phyloP scores from a whole-genome alignment of 1,284 basidiomycete genomes.

The Cutaneotrichosporon arboriforme region DNA sequence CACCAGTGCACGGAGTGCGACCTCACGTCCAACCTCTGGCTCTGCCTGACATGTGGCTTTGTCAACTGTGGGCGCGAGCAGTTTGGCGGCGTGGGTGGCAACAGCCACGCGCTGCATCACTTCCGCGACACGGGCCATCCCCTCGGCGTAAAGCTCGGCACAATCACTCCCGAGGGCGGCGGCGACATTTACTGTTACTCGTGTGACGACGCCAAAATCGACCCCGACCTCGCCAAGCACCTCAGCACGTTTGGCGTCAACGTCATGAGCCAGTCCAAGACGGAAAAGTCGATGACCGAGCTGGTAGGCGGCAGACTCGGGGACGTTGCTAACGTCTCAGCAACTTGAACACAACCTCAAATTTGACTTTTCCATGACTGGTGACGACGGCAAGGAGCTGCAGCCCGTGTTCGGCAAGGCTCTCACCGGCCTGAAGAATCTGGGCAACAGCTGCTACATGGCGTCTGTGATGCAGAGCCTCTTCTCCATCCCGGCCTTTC shows the following conservation, averaged over 20 bases:
- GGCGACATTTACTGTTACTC: constrained; percentile 88
- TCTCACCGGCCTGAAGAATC: constrained; percentile 81
- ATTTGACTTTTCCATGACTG: constrained; percentile 90
- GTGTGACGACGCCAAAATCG: constrained; percentile 81
- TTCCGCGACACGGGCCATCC: constrained; percentile 71
- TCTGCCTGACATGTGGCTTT: constrained; percentile 91
- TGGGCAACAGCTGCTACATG: constrained; percentile 98
- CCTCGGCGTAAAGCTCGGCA: constrained; percentile 89
- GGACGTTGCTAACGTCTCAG: constrained; percentile 47
- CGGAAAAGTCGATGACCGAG: constrained; percentile 96
- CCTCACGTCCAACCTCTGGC: constrained; percentile 85
- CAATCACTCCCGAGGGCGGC: constrained; percentile 89
- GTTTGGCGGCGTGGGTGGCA: constrained; percentile 78
- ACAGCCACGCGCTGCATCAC: constrained; percentile 84
- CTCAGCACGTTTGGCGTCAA: constrained; percentile 82
- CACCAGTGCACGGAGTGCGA: constrained; percentile 72
- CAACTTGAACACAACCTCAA: constrained; percentile 96
- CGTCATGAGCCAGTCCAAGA: constrained; percentile 76
- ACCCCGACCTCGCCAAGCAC: constrained; percentile 71
- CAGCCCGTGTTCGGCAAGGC: constrained; percentile 85
- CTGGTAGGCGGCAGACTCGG: constrained; percentile 56
- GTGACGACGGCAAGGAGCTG: constrained; percentile 81
- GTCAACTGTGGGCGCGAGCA: constrained; percentile 87
- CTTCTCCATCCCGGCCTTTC: constrained; percentile 76
- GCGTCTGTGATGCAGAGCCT: constrained; percentile 85